Evolutionary conservation across 2,329 filamentous ascomycete species (phyloP), one percentile per base, ranked within the genome.

Genomic region (Exophiala alcalophila): DNA sequence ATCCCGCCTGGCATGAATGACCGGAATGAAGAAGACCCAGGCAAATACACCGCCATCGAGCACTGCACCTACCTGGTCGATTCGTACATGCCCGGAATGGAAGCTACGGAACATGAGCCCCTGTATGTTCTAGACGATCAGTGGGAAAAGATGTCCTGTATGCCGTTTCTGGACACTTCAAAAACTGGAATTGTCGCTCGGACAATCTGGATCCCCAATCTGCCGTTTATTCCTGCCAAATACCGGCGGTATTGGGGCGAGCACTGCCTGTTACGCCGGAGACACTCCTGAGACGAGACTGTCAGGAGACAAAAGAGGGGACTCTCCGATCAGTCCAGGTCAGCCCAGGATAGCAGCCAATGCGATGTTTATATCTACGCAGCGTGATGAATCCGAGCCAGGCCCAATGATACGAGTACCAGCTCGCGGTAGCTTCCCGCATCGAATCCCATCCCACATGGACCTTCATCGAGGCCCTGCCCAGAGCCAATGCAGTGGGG

Each of bases 1-100:
- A 77, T 84, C 1, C 85, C 92, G 0, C 69, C 72, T 34, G 91
- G 91, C 3, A 87, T 98, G 81, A 98, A 98, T 61, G 88, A 94
- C 61, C 78, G 80, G 50, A 98, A 98, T 58, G 72, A 82, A 53
- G 90, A 96, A 64, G 92, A 98, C 61, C 62, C 76, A 49, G 77
- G 80, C 46, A 98, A 97, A 78, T 94, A 97, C 62, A 42, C 81
- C 76, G 72, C 81, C 24, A 81, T 91, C 47, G 72, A 74, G 19
- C 73, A 80, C 40, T 98, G 92, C 64, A 73, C 80, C 6, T 96
- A 94, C 64, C 61, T 98, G 4, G 83, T 97, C 11, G 92, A 98
- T 62, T 94, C 88, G 0, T 83, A 85, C 48, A 88, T 91, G 57
- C 81, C 84, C 0, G 69, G 69, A 20, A 70, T 70, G 11, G 56